Evolutionary conservation across 2,329 filamentous ascomycete species (phyloP), one percentile per base, ranked within the genome.

Genomic region (Nothophoma quercina): DNA sequence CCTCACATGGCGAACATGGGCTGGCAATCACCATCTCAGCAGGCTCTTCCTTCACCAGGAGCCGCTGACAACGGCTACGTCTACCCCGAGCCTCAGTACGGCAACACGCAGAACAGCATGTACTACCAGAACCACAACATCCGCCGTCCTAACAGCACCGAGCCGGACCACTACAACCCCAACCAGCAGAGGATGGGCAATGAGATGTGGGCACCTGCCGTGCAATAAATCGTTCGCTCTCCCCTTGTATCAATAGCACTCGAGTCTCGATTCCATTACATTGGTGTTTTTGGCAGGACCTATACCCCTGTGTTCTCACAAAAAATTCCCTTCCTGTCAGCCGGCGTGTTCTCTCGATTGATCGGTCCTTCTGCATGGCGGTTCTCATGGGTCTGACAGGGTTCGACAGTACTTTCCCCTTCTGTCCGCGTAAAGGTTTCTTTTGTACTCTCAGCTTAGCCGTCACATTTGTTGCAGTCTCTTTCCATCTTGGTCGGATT

Each of bases 11-110:
- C 79, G 56, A 86, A 83, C 55, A 83, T 91, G 57, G 89, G 90
- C 47, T 97, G 93, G 93, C 89, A 91, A 61, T 96, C 92, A 4
- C 92, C 92, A 4, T 85, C 87, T 2, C 89, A 93, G 62, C 85
- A 86, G 59, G 83, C 84, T 25, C 86, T 91, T 60, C 86, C 88
- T 8, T 88, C 89, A 7, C 89, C 92, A 35, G 84, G 83, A 35
- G 85, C 84, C 41, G 81, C 81, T 58, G 93, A 91, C 59, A 71
- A 64, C 35, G 86, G 90, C 56, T 96, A 96, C 69, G 86, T 88
- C 7, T 96, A 97, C 63, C 89, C 91, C 0, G 91, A 96, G 63
- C 85, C 85, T 4, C 79, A 78, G 21, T 88, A 88, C 55, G 82
- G 83, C 28, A 82, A 84, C 41, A 81, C 82, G 30, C 80, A 81